Base-by-base conservation (phyloP, 805 yeast species). In the Debaryomyces prosopidis region DNA sequence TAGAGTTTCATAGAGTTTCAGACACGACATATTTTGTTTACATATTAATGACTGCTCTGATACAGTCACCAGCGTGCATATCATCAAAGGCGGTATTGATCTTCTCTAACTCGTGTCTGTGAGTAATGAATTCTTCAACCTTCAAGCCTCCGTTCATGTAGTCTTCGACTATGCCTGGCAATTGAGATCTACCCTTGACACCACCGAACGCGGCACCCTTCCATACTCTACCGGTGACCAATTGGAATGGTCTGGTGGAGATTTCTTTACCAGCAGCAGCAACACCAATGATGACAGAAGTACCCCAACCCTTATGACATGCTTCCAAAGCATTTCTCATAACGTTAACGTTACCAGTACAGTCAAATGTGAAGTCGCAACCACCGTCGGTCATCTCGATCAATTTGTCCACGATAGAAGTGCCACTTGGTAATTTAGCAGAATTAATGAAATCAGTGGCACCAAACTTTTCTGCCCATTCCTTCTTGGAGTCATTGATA, bases 161-260 rank as follows among this genome's bases (percentile, higher is more conserved):
- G 66, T 87, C 91, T 47, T 89, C 85, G 46, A 94, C 96, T 47
- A 91, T 77, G 16, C 83, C 89, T 41, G 96, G 97, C 76, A 94
- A 80, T 75, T 94, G 97, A 34, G 96, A 66, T 76, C 97, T 87
- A 65, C 99, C 98, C 75, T 94, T 94, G 63, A 94, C 90, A 68
- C 98, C 99, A 61, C 99, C 99, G 59, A 89, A 94, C n/a, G 99
- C 99, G 62, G 96, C 89, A 59, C 99, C 99, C 69, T 82, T 87
- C 98, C 99, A 92, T 43, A 88, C 96, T 74, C 99, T 85, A 58
- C 99, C 99, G 35, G 98, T 94, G 53, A 94, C 98, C 69, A 94
- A 82, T 77, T 92, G 98, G 88, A 94, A 94, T 50, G 99, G 99
- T 73, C 98, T 84, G 39, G 98, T 94, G 47, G 96, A 72, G 53